A percentile compares a stretch with the other conserved stretches of the same genome.
phyloP scores from a whole-genome alignment of 192 early-diverging fungal species.

The Coemansia sp. region DNA sequence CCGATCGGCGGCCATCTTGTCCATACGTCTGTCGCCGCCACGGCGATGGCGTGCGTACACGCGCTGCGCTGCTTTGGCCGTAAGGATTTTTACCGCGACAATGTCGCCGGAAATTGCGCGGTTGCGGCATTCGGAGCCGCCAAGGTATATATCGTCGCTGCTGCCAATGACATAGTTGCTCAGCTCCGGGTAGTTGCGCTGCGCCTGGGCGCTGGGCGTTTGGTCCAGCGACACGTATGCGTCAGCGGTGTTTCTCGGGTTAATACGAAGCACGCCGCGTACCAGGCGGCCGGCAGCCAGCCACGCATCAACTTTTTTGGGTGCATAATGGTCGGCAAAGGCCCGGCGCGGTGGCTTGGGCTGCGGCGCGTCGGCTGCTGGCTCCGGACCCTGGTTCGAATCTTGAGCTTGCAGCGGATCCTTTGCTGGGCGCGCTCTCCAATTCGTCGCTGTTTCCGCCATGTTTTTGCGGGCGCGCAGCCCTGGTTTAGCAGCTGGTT shows the following conservation, averaged over 20 bases:
- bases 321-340: constrained; percentile 18
- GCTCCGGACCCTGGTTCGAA: no score
- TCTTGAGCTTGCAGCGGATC: no score
- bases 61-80: constrained; percentile 12
- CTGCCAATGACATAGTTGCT: constrained; percentile 21
- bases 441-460: no score
- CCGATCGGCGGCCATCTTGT: constrained; percentile 55
- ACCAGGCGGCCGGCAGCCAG: constrained; percentile 51
- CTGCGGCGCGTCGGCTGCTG: background rate
- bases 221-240: constrained; percentile 82
- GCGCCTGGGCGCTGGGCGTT: constrained; percentile 25
- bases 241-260: constrained; percentile 77
- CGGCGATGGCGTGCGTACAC: constrained; percentile 28
- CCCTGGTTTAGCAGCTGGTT: no score
- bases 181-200: constrained; percentile 20
- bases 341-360: background rate
- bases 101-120: constrained; percentile 86
- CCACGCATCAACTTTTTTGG: constrained; percentile 2
- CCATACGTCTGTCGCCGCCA: constrained; percentile 58
- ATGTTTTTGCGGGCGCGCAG: no score
- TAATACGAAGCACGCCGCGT: constrained; percentile 79
- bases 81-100: constrained; percentile 79
- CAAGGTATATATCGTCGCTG: constrained; percentile 65
- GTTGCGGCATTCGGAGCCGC: constrained; percentile 76
- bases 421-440: no score